These are phyloP conservation scores for Pestalotiopsis sp. DNA, from an alignment of 2,329 filamentous ascomycete genomes.

Conservation along the genomic window DNA sequence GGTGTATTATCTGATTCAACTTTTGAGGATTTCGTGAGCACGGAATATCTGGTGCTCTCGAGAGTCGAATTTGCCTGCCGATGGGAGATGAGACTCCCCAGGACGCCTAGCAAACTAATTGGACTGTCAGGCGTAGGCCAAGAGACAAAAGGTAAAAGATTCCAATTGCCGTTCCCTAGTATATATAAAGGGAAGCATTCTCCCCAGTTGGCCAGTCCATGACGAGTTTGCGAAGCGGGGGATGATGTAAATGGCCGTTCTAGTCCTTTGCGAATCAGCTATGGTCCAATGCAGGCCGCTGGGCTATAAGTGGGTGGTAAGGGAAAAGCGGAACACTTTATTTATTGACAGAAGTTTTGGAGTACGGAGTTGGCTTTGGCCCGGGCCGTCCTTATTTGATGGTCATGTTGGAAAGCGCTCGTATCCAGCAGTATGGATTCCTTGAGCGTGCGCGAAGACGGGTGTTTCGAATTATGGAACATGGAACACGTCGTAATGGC, in stretches of 20 bases:
- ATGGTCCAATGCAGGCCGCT: not conserved
- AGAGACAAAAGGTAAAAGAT: not conserved
- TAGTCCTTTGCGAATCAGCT: not conserved
- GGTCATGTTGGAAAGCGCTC: not conserved
- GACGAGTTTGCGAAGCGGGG: not conserved
- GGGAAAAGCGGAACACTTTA: not conserved
- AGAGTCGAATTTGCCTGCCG: too few species aligned
- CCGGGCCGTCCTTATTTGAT: not conserved
- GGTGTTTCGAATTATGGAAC: too few species aligned
- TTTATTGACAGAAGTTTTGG: not conserved
- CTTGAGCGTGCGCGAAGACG: not conserved
- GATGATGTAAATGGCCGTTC: not conserved
- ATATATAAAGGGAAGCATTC: not conserved
- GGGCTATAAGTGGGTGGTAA: not conserved
- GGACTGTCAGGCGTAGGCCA: too few species aligned
- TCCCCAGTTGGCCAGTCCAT: not conserved
- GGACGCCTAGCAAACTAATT: too few species aligned
- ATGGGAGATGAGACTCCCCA: too few species aligned
- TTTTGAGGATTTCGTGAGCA: too few species aligned
- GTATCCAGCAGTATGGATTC: not conserved
- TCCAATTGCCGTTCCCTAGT: not conserved
- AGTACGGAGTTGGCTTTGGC: not conserved
- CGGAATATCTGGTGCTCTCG: too few species aligned
- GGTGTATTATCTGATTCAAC: too few species aligned
- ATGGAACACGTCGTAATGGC: too few species aligned